A percentile compares a stretch with the other conserved stretches of the same genome.
phyloP scores from a whole-genome alignment of 257 asterid species.

The Plantago elongata region DNA sequence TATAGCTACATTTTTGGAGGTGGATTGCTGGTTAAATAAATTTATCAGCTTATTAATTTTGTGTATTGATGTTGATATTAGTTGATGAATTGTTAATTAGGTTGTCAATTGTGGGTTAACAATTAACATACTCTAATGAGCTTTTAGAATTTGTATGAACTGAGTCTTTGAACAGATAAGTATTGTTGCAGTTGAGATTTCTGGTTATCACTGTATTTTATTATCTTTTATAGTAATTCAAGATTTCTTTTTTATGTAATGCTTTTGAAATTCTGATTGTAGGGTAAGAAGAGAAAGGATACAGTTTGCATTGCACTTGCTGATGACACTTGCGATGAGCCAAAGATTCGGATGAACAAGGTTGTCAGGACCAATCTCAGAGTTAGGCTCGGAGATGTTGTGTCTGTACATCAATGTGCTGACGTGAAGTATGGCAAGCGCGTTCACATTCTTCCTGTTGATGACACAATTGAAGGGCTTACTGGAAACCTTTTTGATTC shows the following conservation, averaged over 20 bases:
- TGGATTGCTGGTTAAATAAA: too few relatives aligned
- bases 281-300: constrained; percentile 69
- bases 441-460: constrained; percentile 52
- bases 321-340: constrained; percentile 61
- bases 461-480: constrained; percentile 68
- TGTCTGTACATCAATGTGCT: constrained; percentile 62
- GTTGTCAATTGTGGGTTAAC: not conserved
- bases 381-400: constrained; percentile 67
- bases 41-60: too few relatives aligned
- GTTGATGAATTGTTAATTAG: not conserved
- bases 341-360: constrained; percentile 67
- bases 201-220: not conserved
- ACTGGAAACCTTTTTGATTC: constrained; percentile 64
- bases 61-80: not conserved
- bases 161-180: constrained; percentile 2
- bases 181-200: not conserved
- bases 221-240: not conserved
- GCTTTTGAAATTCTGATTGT: not conserved
- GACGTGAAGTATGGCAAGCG: constrained; percentile 59
- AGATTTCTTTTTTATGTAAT: not conserved
- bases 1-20: too few relatives aligned
- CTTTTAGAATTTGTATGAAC: not conserved
- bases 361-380: constrained; percentile 62
- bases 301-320: constrained; percentile 66
- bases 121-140: not conserved